Base-by-base conservation (phyloP, 441 rosid genomes). In the Arabidopsis hybrid region DNA sequence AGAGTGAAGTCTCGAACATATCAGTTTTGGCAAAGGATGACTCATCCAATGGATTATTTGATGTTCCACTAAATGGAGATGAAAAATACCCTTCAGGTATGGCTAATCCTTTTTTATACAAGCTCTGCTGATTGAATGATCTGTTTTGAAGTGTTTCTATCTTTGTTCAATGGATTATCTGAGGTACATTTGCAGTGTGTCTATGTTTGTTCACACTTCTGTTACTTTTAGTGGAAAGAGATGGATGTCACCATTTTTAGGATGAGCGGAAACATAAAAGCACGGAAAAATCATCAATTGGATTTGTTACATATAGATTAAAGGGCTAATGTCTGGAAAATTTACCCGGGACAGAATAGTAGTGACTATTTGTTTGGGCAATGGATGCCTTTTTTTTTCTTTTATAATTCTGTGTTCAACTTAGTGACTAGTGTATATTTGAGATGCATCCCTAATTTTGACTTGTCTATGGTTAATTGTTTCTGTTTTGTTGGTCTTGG, bases 1-100 rank as follows among this genome's bases (percentile, higher is more conserved):
- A 88, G 57, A 82, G 72, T 68, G 91, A 81, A 58, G 70, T 75
- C 55, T 74, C 85, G 63, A 72, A 74, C 72, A 50, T 74, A 67
- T 60, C 79, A 14, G 89, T 73, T 66, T 59, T 73, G 42, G 78
- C 77, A 4, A 87, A 83, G 71, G 80, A 83, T 79, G 91, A 62
- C 38, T 78, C 75, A 39, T 71, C 90, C 60, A 84, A 79, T 39
- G 80, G 55, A 74, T 83, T 91, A 72, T 88, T 85, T 67, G 95
- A 95, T 76, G 97, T 90, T 77, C 98, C 97, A 32, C 81, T 90
- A 68, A 77, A 83, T 73, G 90, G 83, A 66, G 99, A 87, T 64
- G 90, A 85, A 49, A 91, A 85, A 55, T 73, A 74, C 52, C 58
- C 90, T 72, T 58, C 91, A 84, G 97, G 97, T 95, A 63, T 68